These are phyloP conservation scores for Chaetomiaceae sp. DNA, from an alignment of 2,329 filamentous ascomycete species.

Conservation along the genomic window DNA sequence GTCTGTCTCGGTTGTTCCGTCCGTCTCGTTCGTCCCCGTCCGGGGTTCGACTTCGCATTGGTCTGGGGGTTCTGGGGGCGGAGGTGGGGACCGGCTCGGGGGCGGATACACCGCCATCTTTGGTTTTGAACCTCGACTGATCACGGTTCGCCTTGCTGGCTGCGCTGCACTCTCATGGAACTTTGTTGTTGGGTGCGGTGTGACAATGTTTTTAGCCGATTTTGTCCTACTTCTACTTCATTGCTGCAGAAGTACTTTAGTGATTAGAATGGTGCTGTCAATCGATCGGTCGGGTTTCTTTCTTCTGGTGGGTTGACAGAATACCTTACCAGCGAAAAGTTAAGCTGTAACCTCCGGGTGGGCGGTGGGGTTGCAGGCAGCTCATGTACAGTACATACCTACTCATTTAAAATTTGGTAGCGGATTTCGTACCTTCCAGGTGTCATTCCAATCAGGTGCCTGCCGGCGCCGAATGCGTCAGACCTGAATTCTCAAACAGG, in stretches of 20 bases:
- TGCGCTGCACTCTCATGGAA: neutral
- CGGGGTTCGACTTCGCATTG: neutral
- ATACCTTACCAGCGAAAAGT: too few species aligned
- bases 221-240: neutral
- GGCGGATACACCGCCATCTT: constrained; percentile 13
- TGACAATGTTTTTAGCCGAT: neutral
- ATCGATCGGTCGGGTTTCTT: neutral
- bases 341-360: neutral
- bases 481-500: neutral
- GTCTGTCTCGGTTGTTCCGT: neutral
- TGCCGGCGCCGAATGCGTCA: constrained; percentile 1
- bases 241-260: neutral
- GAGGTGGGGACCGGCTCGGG: neutral
- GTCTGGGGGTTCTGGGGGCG: neutral
- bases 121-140: neutral
- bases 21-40: neutral
- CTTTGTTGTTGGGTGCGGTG: neutral
- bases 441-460: neutral
- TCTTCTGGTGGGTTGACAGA: neutral
- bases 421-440: neutral
- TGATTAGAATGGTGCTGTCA: neutral
- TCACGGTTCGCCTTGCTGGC: neutral
- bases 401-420: neutral
- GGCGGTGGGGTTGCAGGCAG: neutral
- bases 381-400: neutral